phyloP scores from a whole-genome alignment of 2,329 filamentous ascomycete species.

The Sphaerulina populicola region DNA sequence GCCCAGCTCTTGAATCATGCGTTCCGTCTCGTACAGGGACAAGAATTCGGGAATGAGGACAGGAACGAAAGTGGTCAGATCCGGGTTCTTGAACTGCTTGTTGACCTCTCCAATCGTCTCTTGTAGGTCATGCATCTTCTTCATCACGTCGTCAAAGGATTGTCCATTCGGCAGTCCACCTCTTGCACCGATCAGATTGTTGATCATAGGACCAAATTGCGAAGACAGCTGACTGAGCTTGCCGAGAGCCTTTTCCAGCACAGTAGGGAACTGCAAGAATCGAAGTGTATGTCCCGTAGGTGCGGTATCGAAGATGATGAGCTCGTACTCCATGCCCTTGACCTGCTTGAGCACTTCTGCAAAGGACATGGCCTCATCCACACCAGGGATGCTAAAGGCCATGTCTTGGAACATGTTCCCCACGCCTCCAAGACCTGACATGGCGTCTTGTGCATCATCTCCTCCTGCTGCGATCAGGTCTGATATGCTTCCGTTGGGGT shows the following conservation, averaged over 20 bases:
- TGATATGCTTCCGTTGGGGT: conserved; percentile 95
- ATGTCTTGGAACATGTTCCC: conserved; percentile 98
- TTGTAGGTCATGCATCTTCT: conserved; percentile 87
- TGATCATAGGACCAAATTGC: conserved; percentile 93
- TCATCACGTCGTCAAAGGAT: conserved; percentile 81
- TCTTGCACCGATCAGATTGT: conserved; percentile 74
- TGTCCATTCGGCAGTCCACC: conserved; percentile 82
- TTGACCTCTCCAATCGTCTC: conserved; percentile 95
- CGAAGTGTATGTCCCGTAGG: conserved; percentile 96
- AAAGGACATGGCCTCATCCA: conserved; percentile 99
- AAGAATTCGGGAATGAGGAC: conserved; percentile 98
- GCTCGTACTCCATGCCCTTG: conserved; percentile 96
- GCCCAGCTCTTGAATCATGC: conserved; percentile 97
- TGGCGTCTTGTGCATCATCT: conserved; percentile 60
- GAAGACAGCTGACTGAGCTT: conserved; percentile 90
- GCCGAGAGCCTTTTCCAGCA: conserved; percentile 95
- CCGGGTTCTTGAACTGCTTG: conserved; percentile 93
- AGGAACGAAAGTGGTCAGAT: conserved; percentile 93
- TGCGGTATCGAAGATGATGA: conserved; percentile 98
- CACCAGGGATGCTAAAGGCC: conserved; percentile 93
- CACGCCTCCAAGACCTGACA: conserved; percentile 60
- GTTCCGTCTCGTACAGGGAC: conserved; percentile 94
- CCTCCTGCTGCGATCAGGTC: conserved; percentile 77
- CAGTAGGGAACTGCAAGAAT: conserved; percentile 95
- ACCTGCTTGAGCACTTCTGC: conserved; percentile 98